Percentiles rank a stretch among this genome's conserved stretches.
phyloP scores from a whole-genome alignment of 169 alveolate genomes.

The Eimeria mitis region DNA sequence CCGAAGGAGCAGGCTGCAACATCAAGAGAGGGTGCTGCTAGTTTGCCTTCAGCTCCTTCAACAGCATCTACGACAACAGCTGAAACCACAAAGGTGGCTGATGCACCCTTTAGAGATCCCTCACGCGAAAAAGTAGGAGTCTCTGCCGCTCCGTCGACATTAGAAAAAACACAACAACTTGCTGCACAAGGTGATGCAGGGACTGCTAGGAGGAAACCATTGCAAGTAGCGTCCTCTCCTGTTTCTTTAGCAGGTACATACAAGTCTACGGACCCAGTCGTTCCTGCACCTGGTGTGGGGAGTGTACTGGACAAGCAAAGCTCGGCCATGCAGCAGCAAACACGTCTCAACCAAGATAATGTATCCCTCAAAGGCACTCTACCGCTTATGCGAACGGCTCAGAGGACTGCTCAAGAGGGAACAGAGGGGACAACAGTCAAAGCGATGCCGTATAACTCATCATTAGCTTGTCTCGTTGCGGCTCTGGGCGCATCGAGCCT shows the following conservation, averaged over 20 bases:
- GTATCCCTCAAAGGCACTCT: background rate
- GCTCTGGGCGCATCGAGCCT: constrained; percentile 73
- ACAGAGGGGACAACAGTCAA: background rate
- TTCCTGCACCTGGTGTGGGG: background rate
- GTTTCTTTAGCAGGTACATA: background rate
- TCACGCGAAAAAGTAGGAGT: background rate
- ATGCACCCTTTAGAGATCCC: constrained; percentile 11
- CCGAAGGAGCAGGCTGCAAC: constrained; percentile 6
- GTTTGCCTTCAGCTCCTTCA: constrained; percentile 37
- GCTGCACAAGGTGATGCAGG: background rate
- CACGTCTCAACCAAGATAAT: background rate
- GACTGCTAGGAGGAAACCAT: background rate
- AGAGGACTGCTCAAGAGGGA: background rate
- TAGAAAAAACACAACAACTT: background rate
- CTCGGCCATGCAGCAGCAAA: background rate
- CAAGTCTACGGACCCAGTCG: background rate
- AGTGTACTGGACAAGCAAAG: background rate
- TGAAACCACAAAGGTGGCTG: constrained; percentile 15
- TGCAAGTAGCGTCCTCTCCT: background rate
- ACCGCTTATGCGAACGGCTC: background rate
- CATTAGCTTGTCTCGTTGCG: constrained; percentile 30
- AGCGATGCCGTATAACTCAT: background rate
- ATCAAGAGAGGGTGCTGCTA: background rate
- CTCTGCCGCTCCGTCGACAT: background rate
- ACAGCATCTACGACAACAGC: constrained; percentile 49